Evolutionary conservation across 148 eudicot genomes (phyloP).

Genomic region (Heliamphora exappendiculata): DNA sequence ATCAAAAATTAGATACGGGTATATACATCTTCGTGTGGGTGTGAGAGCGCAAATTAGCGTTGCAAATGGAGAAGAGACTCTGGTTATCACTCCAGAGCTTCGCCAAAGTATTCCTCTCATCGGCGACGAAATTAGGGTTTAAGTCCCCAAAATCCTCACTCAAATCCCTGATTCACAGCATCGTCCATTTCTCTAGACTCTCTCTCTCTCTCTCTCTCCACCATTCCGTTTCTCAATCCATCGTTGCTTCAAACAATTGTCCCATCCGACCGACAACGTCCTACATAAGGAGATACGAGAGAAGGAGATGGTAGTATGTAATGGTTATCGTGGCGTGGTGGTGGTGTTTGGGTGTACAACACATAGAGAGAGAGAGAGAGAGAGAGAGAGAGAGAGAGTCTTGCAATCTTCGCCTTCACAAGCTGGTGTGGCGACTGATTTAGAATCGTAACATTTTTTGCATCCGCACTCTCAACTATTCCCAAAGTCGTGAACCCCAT

Average conservation of each 20-base stretch:
- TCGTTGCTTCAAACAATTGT: slow-evolving; percentile 36
- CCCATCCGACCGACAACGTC: slow-evolving; percentile 27
- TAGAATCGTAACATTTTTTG: no score
- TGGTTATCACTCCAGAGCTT: slow-evolving; percentile 69
- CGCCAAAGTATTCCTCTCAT: slow-evolving; percentile 58
- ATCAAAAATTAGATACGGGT: not conserved
- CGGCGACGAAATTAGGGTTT: slow-evolving; percentile 47
- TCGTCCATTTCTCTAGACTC: slow-evolving; percentile 39
- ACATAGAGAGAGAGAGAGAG: no score
- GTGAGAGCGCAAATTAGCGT: not conserved
- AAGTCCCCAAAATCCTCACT: slow-evolving; percentile 59
- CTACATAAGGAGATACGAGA: no score
- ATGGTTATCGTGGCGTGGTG: no score
- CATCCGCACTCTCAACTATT: no score
- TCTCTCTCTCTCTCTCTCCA: slow-evolving; percentile 51
- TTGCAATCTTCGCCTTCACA: no score
- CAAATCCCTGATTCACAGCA: slow-evolving; percentile 54
- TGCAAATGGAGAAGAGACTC: slow-evolving; percentile 79
- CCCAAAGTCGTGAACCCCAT: no score
- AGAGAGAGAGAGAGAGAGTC: no score
- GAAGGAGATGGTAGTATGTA: no score
- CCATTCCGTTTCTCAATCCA: slow-evolving; percentile 38
- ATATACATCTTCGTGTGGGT: no score
- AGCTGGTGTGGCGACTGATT: no score
- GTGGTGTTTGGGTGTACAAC: no score